A percentile compares a stretch with the other conserved stretches of the same genome.
Evolutionary conservation across 2,329 filamentous ascomycete genomes (phyloP).

Genomic region (Microcyclospora pomicola): DNA sequence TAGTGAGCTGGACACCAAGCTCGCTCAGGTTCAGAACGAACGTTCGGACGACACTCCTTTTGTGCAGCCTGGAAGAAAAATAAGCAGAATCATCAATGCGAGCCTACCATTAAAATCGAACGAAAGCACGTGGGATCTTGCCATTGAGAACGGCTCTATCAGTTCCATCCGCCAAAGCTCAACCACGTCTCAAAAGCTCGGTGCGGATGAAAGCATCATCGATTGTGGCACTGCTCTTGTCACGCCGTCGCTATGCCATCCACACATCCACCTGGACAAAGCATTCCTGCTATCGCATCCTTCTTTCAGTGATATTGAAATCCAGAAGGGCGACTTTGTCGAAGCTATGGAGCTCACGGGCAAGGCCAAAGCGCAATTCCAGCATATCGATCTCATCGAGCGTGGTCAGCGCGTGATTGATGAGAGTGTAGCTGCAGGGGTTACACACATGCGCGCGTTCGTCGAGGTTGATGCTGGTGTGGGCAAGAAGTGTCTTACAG

Average conservation of each 20-base stretch:
- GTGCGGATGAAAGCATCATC: constrained; percentile 20
- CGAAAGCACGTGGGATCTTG: constrained; percentile 2
- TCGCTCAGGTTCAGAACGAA: constrained; percentile 16
- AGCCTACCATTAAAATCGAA: neutral
- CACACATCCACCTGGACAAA: constrained; percentile 61
- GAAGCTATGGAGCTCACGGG: constrained; percentile 49
- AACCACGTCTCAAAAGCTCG: neutral
- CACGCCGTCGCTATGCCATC: constrained; percentile 50
- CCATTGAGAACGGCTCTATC: constrained; percentile 1
- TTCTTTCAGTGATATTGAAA: constrained; percentile 46
- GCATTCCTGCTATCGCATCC: constrained; percentile 46
- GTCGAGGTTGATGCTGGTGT: constrained; percentile 57
- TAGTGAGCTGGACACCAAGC: constrained; percentile 22
- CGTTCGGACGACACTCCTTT: neutral
- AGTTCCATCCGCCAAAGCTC: neutral
- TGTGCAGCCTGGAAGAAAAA: constrained; percentile 7
- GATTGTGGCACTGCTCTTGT: constrained; percentile 30
- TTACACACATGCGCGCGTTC: constrained; percentile 56
- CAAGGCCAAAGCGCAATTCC: constrained; percentile 50
- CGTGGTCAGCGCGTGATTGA: constrained; percentile 52
- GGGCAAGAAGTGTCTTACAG: constrained; percentile 41
- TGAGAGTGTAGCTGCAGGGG: constrained; percentile 49
- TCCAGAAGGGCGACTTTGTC: constrained; percentile 46
- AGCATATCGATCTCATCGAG: constrained; percentile 45
- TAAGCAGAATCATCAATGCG: constrained; percentile 8